phyloP scores from a whole-genome alignment of 768 basidiomycete genomes.

The Neoboletus subvelutipes region DNA sequence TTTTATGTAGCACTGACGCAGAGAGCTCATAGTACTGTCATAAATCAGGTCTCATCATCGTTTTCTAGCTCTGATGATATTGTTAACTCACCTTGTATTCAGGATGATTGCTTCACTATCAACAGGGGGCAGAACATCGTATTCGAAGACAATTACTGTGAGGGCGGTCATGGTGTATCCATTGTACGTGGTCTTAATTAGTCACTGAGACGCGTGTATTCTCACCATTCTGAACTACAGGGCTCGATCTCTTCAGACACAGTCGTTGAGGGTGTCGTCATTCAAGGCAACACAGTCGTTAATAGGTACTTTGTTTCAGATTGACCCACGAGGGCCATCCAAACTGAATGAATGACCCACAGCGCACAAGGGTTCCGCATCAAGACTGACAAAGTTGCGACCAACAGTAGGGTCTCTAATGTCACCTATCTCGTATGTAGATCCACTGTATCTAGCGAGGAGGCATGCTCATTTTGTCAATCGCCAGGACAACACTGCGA shows the following conservation, averaged over 20 bases:
- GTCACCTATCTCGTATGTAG: slow-evolving; percentile 47
- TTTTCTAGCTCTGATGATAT: not conserved
- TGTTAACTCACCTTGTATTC: slow-evolving; percentile 3
- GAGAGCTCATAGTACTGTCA: slow-evolving; percentile 13
- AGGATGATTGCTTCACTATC: slow-evolving; percentile 66
- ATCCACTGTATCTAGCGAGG: not conserved
- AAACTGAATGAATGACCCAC: not conserved
- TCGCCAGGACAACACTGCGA: slow-evolving; percentile 52
- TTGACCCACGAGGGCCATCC: not conserved
- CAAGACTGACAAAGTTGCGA: slow-evolving; percentile 50
- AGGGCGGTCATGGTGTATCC: slow-evolving; percentile 64
- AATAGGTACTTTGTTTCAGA: slow-evolving; percentile 41
- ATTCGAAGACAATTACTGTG: slow-evolving; percentile 53
- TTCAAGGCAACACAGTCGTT: slow-evolving; percentile 53
- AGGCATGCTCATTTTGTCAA: not conserved
- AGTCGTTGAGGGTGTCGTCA: slow-evolving; percentile 46
- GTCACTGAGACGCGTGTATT: not conserved
- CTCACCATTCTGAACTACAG: slow-evolving; percentile 27
- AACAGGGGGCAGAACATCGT: slow-evolving; percentile 43
- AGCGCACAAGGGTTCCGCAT: slow-evolving; percentile 61
- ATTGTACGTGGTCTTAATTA: slow-evolving; percentile 32
- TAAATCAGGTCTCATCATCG: slow-evolving; percentile 24
- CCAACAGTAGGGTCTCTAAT: slow-evolving; percentile 46
- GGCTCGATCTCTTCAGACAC: slow-evolving; percentile 53
- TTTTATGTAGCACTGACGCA: not conserved